Evolutionary conservation across 441 rosid genomes (phyloP).

Genomic region (Raphanus hybrid): DNA sequence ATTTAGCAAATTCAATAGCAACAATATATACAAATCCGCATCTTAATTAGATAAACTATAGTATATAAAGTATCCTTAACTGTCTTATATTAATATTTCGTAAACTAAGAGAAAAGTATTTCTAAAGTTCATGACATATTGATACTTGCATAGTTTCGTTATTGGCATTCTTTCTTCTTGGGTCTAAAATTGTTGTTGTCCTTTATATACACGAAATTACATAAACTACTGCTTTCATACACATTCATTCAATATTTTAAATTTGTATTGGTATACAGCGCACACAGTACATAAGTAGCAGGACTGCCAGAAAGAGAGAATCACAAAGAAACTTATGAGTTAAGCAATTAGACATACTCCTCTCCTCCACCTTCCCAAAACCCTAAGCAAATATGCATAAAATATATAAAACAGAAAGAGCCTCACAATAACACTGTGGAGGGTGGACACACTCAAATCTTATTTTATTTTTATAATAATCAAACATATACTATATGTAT

Average conservation of each 20-base stretch:
- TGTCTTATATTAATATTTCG: not conserved
- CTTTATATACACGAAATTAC: not conserved
- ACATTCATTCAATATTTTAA: slow-evolving; percentile 10
- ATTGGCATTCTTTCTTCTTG: not conserved
- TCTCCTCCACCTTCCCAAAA: slow-evolving; percentile 40
- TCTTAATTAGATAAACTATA: not conserved
- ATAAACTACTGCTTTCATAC: slow-evolving; percentile 17
- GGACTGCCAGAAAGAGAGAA: slow-evolving; percentile 37
- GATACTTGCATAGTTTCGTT: not conserved
- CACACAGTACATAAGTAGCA: slow-evolving; percentile 33
- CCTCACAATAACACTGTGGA: slow-evolving; percentile 30
- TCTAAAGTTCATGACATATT: slow-evolving; percentile 11
- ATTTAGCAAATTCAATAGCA: not conserved
- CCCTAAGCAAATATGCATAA: slow-evolving; percentile 38
- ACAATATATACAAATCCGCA: slow-evolving; percentile 1
- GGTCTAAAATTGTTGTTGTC: not conserved
- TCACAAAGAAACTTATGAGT: slow-evolving; percentile 44
- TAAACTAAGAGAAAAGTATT: not conserved
- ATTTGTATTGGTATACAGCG: slow-evolving; percentile 10
- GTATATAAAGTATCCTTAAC: not conserved
- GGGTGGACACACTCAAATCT: slow-evolving; percentile 35
- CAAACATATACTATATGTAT: slow-evolving; percentile 25
- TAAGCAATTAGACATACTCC: slow-evolving; percentile 38
- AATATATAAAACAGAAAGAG: slow-evolving; percentile 40
- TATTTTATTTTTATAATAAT: slow-evolving; percentile 32